Conservation (phyloP, 768 basidiomycete genomes). For the Tylopilus plumbeoviolaceoides region DNA sequence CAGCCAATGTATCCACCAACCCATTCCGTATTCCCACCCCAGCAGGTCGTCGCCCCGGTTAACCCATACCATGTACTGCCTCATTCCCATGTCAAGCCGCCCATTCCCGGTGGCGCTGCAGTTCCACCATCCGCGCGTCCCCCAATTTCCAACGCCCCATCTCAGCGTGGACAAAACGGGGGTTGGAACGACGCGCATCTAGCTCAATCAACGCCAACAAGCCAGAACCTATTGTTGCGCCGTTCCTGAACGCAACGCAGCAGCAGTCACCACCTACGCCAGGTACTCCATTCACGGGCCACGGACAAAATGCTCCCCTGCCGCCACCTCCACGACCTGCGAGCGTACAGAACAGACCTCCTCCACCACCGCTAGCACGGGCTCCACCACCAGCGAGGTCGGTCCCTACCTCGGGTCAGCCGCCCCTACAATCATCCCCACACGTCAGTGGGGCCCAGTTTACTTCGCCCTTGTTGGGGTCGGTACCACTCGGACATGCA, state of each 20-base stretch:
- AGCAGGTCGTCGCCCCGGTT: neutral
- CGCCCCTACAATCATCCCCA: constrained; percentile 39
- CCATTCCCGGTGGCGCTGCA: constrained; percentile 34
- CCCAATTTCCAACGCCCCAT: constrained; percentile 43
- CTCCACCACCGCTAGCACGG: no score
- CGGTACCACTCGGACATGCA: constrained; percentile 27
- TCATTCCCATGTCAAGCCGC: constrained; percentile 37
- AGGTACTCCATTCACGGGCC: constrained; percentile 36
- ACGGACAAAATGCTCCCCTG: constrained; percentile 30
- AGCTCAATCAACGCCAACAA: constrained; percentile 49
- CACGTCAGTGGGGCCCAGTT: constrained; percentile 31
- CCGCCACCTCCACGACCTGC: constrained; percentile 54
- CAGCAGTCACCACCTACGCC: no score
- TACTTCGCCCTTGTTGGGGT: constrained; percentile 24
- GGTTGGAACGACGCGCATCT: constrained; percentile 89
- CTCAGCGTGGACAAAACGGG: constrained; percentile 63
- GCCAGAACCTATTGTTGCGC: constrained; percentile 74
- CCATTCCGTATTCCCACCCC: constrained; percentile 14
- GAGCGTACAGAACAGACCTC: constrained; percentile 40
- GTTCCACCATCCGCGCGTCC: constrained; percentile 43
- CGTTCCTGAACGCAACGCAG: constrained; percentile 70
- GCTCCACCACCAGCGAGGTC: constrained; percentile 31
- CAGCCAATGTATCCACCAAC: constrained; percentile 34
- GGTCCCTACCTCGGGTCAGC: constrained; percentile 25
- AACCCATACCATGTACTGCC: constrained; percentile 11